Conservation (phyloP, 331 rosid genomes). For the Saraca asoca region DNA sequence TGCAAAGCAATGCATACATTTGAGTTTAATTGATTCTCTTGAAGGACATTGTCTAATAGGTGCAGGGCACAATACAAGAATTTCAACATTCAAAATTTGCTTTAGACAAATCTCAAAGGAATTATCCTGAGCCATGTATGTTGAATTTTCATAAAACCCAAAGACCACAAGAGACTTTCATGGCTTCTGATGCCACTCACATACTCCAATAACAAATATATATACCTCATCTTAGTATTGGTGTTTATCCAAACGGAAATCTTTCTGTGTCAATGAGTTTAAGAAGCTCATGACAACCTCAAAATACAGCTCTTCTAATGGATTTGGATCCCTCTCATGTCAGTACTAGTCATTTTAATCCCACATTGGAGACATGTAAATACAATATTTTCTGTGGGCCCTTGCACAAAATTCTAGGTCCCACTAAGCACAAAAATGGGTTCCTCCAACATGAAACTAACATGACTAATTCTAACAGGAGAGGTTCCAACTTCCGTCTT, state of each 20-base stretch:
- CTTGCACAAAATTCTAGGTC: no score
- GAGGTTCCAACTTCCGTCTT: not conserved
- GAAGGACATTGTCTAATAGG: not conserved
- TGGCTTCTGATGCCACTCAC: no score
- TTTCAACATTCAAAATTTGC: not conserved
- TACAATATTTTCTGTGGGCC: no score
- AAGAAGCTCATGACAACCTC: not conserved
- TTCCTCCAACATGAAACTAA: no score
- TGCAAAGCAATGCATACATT: not conserved
- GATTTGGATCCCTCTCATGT: no score
- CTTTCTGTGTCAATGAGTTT: not conserved
- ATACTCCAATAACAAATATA: no score
- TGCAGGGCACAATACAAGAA: not conserved
- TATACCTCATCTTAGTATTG: not conserved
- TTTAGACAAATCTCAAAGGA: not conserved
- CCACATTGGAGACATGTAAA: no score
- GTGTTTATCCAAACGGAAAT: conserved; percentile 1
- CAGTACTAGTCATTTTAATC: no score
- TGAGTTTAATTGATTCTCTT: not conserved
- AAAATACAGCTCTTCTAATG: not conserved
- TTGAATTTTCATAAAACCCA: no score
- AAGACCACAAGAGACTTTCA: no score
- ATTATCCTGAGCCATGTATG: not conserved
- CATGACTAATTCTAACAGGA: no score
- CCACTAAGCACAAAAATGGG: no score